phyloP scores from a whole-genome alignment of 2,329 filamentous ascomycete genomes.

The Penicillium expansum region DNA sequence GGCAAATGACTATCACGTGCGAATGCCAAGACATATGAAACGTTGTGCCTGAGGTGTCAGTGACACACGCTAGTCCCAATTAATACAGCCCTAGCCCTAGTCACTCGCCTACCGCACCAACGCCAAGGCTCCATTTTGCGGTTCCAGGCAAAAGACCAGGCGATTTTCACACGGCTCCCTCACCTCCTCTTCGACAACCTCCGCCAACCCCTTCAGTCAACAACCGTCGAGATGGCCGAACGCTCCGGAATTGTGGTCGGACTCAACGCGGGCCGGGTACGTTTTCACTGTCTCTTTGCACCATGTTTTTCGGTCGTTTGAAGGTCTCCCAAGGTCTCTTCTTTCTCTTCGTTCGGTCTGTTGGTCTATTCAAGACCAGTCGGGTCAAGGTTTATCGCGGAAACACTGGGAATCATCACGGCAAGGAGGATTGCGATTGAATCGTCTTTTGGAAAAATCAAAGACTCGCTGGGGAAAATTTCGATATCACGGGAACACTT shows the following conservation, averaged over 20 bases:
- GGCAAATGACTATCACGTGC: slow-evolving; percentile 4
- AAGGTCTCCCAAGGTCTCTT: slow-evolving; percentile 15
- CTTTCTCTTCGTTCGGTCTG: slow-evolving; percentile 17
- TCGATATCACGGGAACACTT: slow-evolving; percentile 1
- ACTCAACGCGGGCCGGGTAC: slow-evolving; percentile 66
- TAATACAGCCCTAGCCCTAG: slow-evolving; percentile 39
- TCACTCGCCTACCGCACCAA: slow-evolving; percentile 37
- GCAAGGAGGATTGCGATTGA: background rate
- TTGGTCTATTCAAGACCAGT: slow-evolving; percentile 19
- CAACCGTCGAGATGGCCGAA: slow-evolving; percentile 51
- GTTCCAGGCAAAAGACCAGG: slow-evolving; percentile 26
- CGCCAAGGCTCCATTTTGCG: slow-evolving; percentile 35
- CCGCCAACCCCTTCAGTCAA: slow-evolving; percentile 37
- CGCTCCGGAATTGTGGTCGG: slow-evolving; percentile 57
- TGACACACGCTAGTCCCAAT: background rate
- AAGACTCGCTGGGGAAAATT: background rate
- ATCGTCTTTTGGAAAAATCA: background rate
- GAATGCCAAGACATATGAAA: background rate
- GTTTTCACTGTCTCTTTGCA: slow-evolving; percentile 37
- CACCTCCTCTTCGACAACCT: slow-evolving; percentile 34
- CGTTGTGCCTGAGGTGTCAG: background rate
- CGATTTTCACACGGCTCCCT: slow-evolving; percentile 25
- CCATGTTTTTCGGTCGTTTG: slow-evolving; percentile 9
- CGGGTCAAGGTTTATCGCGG: slow-evolving; percentile 10
- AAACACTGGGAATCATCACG: background rate